Evolutionary conservation across 768 basidiomycete genomes (phyloP).

Genomic region (Boletus vinaceobasis): DNA sequence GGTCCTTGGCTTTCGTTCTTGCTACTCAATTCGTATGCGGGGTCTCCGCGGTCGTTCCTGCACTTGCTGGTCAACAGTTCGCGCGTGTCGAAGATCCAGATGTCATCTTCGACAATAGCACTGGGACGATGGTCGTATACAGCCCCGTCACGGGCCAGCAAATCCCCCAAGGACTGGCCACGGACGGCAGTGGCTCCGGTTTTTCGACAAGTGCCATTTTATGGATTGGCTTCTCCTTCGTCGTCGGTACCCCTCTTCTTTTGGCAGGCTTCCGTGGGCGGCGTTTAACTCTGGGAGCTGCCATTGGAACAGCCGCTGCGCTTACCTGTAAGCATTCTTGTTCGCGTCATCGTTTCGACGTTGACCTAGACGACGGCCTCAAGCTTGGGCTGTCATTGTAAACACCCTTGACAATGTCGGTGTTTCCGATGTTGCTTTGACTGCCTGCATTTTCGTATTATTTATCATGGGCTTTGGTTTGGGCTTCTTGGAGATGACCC

Average conservation of each 20-base stretch:
- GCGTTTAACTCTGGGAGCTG: conserved; percentile 53
- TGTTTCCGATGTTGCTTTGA: conserved; percentile 50
- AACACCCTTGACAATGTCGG: conserved; percentile 50
- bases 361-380: background rate
- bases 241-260: conserved; percentile 52
- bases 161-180: conserved; percentile 52
- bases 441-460: conserved; percentile 45
- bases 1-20: conserved; percentile 15
- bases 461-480: conserved; percentile 50
- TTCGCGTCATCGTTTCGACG: background rate
- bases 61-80: conserved; percentile 13
- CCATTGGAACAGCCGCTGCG: conserved; percentile 48
- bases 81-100: conserved; percentile 28
- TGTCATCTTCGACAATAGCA: conserved; percentile 22
- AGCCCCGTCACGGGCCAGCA: conserved; percentile 40
- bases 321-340: conserved; percentile 40
- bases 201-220: conserved; percentile 49
- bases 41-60: conserved; percentile 7
- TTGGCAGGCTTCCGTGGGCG: conserved; percentile 55
- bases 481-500: conserved; percentile 52
- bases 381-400: conserved; percentile 63
- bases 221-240: conserved; percentile 55
- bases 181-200: conserved; percentile 55
- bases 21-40: conserved; percentile 3
- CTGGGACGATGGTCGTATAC: conserved; percentile 43